These are phyloP conservation scores for Ophiostoma sp. DNA, from an alignment of 2,329 filamentous ascomycete species.

Conservation along the genomic window DNA sequence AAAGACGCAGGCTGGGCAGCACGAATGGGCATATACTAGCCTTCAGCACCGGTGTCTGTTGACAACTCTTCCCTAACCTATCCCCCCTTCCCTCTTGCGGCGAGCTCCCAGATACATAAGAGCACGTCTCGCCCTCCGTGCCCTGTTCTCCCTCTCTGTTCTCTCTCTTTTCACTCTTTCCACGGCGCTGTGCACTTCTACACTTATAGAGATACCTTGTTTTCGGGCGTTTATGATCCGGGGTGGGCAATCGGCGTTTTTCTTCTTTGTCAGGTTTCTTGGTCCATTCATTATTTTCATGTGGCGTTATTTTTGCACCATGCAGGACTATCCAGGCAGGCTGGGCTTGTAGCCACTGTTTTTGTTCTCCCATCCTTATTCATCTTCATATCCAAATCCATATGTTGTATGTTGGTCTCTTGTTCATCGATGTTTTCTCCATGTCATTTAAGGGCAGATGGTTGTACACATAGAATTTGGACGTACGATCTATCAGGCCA, in stretches of 20 bases:
- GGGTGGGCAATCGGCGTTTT: background rate
- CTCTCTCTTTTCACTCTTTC: background rate
- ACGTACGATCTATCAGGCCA: background rate
- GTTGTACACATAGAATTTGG: background rate
- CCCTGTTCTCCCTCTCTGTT: background rate
- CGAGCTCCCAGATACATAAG: background rate
- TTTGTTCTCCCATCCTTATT: background rate
- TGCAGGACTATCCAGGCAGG: background rate
- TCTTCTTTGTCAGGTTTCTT: background rate
- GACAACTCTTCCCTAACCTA: background rate
- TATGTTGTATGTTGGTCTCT: background rate
- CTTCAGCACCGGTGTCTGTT: background rate
- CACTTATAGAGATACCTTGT: constrained; percentile 23
- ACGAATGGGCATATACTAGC: constrained; percentile 71
- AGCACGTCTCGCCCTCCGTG: background rate
- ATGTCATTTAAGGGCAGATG: background rate
- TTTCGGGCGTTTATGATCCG: constrained; percentile 16
- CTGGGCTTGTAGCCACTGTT: background rate
- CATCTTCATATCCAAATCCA: background rate
- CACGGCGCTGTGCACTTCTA: background rate
- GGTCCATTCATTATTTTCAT: background rate
- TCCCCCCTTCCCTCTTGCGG: background rate
- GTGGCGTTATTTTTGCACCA: background rate
- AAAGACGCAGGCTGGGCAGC: constrained; percentile 70
- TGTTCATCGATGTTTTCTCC: background rate